A percentile compares a stretch with the other conserved stretches of the same genome.
Evolutionary conservation across 2,329 filamentous ascomycete genomes (phyloP).

Genomic region (Cytospora piceae): DNA sequence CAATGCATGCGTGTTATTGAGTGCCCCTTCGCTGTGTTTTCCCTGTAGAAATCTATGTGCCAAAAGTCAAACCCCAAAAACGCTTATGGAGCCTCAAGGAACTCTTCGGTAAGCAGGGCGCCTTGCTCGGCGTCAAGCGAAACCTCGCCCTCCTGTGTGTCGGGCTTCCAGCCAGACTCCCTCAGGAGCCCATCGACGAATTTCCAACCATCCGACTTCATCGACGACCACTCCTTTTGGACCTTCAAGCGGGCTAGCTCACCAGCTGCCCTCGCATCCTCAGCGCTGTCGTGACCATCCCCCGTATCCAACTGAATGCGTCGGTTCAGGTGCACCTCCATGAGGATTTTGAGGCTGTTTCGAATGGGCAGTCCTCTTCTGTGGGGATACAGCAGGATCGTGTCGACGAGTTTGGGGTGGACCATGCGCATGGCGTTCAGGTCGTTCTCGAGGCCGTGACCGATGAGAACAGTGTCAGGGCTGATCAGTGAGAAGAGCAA

Average conservation of each 20-base stretch:
- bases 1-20: background rate
- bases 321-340: conserved; percentile 68
- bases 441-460: conserved; percentile 95
- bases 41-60: conserved; percentile 7
- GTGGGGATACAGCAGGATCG: conserved; percentile 82
- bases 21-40: conserved; percentile 3
- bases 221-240: conserved; percentile 67
- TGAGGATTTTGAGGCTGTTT: conserved; percentile 75
- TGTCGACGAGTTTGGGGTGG: conserved; percentile 85
- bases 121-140: conserved; percentile 12
- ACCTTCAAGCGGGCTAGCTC: conserved; percentile 79
- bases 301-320: conserved; percentile 75
- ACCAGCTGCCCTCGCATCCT: conserved; percentile 88
- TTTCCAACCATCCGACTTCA: conserved; percentile 71
- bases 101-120: conserved; percentile 43
- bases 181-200: conserved; percentile 51
- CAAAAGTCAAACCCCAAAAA: conserved; percentile 1
- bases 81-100: conserved; percentile 39
- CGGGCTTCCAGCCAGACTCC: conserved; percentile 16
- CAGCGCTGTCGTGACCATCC: conserved; percentile 84
- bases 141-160: conserved; percentile 23
- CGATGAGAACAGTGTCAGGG: conserved; percentile 81
- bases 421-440: conserved; percentile 83
- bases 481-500: conserved; percentile 77
- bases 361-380: conserved; percentile 75